Evolutionary conservation across 768 basidiomycete species (phyloP), one percentile per base, ranked within the genome.

Genomic region (Boletus subparvulus): DNA sequence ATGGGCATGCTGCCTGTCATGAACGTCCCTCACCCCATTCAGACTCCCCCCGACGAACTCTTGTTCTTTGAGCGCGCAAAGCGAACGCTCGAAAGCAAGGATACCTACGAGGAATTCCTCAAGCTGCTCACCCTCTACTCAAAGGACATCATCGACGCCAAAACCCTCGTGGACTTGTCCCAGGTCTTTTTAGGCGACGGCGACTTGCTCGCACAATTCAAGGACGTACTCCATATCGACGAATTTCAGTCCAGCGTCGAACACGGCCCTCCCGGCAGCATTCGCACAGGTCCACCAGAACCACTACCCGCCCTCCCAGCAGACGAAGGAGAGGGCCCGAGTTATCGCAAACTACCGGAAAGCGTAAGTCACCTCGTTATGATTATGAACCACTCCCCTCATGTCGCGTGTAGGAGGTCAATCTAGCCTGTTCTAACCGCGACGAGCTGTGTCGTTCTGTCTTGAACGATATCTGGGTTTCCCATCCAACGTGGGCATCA

Each of bases 401-500:
- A 65, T 41, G 17, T 30, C 56, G 36, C 43, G 58, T 49, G 61
- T 65, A 97, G 94, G 96, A 98, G 76, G 83, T 88, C 61, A 81
- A 83, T 40, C 74, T 98, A 19, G 90, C 93, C 28, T 98, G 97
- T 70, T 97, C 97, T 4, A 95, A 91, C 12, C 87, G 97, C 30
- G 95, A 98, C 65, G 85, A 93, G 59, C 87, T 98, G 54, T 95
- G 92, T 69, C 91, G 94, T 69, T 94, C 93, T 30, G 94, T 99
- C 30, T 82, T 99, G 45, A 99, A 99, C 69, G 95, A 98, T 67
- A 84, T 88, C 62, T 98, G 97, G 96, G 94, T 98, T 12, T 97
- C 96, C 14, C 96, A 98, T 71, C 96, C 97, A 4, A 96, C 94
- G 1, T 97, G 94, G 92, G 94, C 94, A 10, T 95, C 94, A 21